A percentile compares a stretch with the other conserved stretches of the same genome.
Evolutionary conservation across 106 monocot species (phyloP).

Genomic region (Dendrobium nobile): DNA sequence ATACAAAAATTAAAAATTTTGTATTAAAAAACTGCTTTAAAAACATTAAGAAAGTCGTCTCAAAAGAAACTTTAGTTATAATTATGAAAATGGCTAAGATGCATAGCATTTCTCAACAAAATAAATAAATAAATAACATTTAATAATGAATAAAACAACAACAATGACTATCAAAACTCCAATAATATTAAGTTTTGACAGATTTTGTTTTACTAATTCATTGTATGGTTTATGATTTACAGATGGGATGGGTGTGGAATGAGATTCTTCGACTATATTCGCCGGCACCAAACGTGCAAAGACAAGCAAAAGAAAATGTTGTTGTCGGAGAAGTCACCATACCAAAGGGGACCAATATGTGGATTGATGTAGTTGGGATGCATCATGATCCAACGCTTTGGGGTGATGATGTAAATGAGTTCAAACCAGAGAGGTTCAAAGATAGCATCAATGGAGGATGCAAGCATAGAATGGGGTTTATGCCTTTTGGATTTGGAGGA

Average conservation of each 20-base stretch:
- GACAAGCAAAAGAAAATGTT: constrained; percentile 59
- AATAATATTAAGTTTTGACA: no score
- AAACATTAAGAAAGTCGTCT: no score
- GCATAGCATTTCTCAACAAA: no score
- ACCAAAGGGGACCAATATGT: constrained; percentile 73
- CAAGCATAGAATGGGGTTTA: constrained; percentile 63
- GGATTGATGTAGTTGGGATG: constrained; percentile 61
- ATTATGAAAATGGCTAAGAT: no score
- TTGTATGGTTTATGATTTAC: background rate
- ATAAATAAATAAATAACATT: no score
- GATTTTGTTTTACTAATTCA: no score
- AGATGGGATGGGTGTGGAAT: constrained; percentile 76
- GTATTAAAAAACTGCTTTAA: no score
- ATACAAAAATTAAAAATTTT: no score
- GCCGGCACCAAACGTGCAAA: constrained; percentile 54
- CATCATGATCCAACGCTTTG: constrained; percentile 67
- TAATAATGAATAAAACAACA: no score
- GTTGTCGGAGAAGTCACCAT: constrained; percentile 25
- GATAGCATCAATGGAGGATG: constrained; percentile 37
- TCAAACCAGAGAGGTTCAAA: constrained; percentile 71
- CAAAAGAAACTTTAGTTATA: no score
- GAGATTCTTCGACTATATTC: constrained; percentile 65
- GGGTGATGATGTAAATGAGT: constrained; percentile 68
- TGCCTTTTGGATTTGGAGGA: constrained; percentile 69
- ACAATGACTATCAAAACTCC: no score